Evolutionary conservation across 768 basidiomycete species (phyloP), one percentile per base, ranked within the genome.

Genomic region (Kwoniella sp.): DNA sequence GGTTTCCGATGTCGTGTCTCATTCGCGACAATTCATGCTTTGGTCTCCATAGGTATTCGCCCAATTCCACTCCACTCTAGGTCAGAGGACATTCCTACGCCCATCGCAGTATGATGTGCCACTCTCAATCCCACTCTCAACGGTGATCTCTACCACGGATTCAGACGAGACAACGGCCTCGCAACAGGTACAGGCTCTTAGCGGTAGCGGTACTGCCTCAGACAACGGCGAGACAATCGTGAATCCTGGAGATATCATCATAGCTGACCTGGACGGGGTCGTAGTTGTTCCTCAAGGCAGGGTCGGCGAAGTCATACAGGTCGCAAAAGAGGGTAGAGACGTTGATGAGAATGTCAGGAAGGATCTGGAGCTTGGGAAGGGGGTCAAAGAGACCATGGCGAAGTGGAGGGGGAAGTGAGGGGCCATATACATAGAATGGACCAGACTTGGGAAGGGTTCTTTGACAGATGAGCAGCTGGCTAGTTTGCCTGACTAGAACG

Each of bases 231-330:
- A 67, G 86, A 84, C 87, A 12, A 84, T 73, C 2, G 84, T 95
- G 5, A 75, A 86, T 20, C 89, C 93, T 1, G 90, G 88, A 1
- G 93, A 94, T 78, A 86, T 88, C 85, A 85, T 95, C 54, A 78
- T 93, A n/a, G 92, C 88, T 26, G 93, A 96, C 79, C 85, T 87
- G 62, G 90, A 96, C 76, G 93, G 94, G 1, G 91, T 94, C 0
- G 90, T 97, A 2, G 90, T 88, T 72, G 85, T 95, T 28, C 88
- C 91, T 1, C 81, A 77, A 34, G 82, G 80, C 2, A 68, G 88
- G 52, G 84, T 86, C 37, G 81, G 81, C 20, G 76, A 85, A 62
- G 91, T 91, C 0, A 70, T 87, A 4, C 83, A 86, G 45, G 59
- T 86, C 25, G 91, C 89, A n/a, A 68, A 73, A 29, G 84, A 84